Conservation (phyloP, 108 stramenopile genomes). For the Nannochloropsis granulata region DNA sequence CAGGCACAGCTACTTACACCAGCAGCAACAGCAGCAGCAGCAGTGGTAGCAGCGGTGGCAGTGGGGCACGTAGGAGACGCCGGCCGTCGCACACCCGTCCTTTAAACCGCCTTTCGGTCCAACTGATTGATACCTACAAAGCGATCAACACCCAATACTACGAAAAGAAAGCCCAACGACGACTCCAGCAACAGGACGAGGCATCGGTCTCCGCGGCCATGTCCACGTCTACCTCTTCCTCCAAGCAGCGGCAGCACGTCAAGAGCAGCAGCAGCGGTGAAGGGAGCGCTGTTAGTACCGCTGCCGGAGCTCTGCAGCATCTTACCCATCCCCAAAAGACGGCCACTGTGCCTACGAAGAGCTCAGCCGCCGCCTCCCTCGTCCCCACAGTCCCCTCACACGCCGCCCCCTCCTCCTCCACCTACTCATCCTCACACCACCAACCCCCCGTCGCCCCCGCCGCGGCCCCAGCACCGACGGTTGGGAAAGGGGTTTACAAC, state of each 20-base stretch:
- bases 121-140: slow-evolving; percentile 22
- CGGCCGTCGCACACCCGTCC: background rate
- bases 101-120: background rate
- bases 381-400: background rate
- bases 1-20: background rate
- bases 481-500: slow-evolving; percentile 32
- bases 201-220: background rate
- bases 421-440: background rate
- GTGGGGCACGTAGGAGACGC: background rate
- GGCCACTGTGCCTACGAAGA: background rate
- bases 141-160: slow-evolving; percentile 11
- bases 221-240: background rate
- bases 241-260: too few species aligned
- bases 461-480: background rate
- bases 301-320: background rate
- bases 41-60: background rate
- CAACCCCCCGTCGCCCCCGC: background rate
- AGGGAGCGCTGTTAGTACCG: background rate
- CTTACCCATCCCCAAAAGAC: background rate
- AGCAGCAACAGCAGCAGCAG: background rate
- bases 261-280: too few species aligned
- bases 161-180: background rate
- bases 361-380: background rate
- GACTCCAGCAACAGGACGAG: background rate
- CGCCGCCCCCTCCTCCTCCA: background rate